Evolutionary conservation across 805 yeast species (phyloP).

Genomic region (Alloascoidea hylecoeti): DNA sequence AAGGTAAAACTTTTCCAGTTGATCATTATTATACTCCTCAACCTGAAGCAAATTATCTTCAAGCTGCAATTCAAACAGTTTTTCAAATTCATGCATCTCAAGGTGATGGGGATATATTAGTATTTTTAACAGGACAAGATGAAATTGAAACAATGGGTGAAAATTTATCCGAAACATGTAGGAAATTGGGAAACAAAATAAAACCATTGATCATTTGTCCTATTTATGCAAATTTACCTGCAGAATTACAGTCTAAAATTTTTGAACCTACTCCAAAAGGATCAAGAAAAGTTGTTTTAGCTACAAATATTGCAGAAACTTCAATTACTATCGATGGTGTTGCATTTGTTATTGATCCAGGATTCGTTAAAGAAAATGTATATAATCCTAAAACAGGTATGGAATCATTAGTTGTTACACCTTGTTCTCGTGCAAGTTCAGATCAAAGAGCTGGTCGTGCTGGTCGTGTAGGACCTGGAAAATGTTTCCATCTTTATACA

Average conservation of each 20-base stretch:
- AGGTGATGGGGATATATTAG: constrained; percentile 66
- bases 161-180: constrained; percentile 47
- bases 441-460: constrained; percentile 95
- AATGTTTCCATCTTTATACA: constrained; percentile 85
- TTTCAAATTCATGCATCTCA: constrained; percentile 78
- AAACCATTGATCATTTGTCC: constrained; percentile 69
- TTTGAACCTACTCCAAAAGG: constrained; percentile 82
- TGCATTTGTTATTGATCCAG: constrained; percentile 85
- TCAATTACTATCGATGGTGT: constrained; percentile 94
- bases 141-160: constrained; percentile 80
- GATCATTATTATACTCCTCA: constrained; percentile 66
- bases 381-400: constrained; percentile 83
- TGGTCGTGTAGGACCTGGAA: constrained; percentile 94
- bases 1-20: constrained; percentile 88
- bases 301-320: constrained; percentile 96
- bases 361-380: constrained; percentile 81
- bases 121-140: constrained; percentile 84
- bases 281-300: constrained; percentile 78
- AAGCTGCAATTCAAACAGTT: constrained; percentile 72
- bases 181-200: constrained; percentile 44
- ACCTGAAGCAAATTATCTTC: constrained; percentile 79
- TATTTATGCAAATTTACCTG: constrained; percentile 82
- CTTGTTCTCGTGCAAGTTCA: constrained; percentile 92
- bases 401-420: constrained; percentile 74
- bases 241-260: constrained; percentile 78